Conservation (phyloP, 2,329 filamentous ascomycete genomes). For the Nigrospora oryzae region DNA sequence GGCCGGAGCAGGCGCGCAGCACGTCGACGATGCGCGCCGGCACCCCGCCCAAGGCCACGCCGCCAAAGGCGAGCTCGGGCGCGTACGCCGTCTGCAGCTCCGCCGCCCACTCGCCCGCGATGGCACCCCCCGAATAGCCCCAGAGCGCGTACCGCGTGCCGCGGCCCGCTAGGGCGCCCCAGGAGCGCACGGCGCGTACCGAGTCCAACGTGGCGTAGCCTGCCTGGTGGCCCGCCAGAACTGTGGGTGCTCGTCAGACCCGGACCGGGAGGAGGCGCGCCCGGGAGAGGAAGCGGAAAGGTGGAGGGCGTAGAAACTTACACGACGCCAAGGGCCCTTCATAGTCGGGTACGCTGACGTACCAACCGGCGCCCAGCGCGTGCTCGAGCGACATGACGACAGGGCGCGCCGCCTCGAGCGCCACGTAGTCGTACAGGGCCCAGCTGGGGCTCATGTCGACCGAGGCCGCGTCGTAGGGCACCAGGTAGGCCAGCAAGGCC, state of each 20-base stretch:
- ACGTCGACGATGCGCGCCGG: background rate
- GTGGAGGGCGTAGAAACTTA: conserved; percentile 7
- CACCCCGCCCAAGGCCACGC: background rate
- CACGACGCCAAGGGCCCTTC: conserved; percentile 33
- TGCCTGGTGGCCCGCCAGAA: conserved; percentile 3
- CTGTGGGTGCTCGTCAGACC: background rate
- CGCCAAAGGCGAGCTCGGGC: background rate
- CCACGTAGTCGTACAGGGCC: conserved; percentile 13
- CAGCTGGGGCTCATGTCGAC: conserved; percentile 29
- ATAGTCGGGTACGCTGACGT: conserved; percentile 35
- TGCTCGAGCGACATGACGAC: conserved; percentile 20
- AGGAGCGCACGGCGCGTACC: conserved; percentile 27
- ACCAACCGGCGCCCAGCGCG: conserved; percentile 32
- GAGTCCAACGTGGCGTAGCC: conserved; percentile 34
- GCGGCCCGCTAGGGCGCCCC: background rate
- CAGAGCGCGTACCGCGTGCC: conserved; percentile 31
- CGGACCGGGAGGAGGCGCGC: too few species aligned
- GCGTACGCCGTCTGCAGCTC: conserved; percentile 1
- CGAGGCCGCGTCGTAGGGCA: conserved; percentile 27
- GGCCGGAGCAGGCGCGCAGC: background rate
- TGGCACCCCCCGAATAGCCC: conserved; percentile 44
- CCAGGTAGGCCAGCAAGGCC: conserved; percentile 31
- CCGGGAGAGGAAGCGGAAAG: too few species aligned
- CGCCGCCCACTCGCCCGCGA: conserved; percentile 11
- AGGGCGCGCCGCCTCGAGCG: background rate